These are phyloP conservation scores for Lithohypha guttulata DNA, from an alignment of 2,329 filamentous ascomycete species.

Conservation along the genomic window DNA sequence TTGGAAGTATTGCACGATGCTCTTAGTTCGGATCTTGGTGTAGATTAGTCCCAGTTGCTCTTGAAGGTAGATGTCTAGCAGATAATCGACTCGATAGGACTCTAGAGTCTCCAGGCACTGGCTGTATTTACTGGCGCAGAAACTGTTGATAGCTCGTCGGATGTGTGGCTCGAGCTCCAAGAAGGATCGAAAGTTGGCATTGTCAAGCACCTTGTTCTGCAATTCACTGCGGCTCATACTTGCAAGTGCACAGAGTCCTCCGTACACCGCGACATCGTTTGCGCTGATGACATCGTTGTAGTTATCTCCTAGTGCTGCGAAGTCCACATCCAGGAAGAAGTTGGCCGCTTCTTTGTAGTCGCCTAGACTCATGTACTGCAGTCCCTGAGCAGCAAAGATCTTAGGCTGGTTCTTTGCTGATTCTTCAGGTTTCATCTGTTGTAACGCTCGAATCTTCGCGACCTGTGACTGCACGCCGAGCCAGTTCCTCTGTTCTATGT, in stretches of 20 bases:
- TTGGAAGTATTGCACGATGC: constrained; percentile 83
- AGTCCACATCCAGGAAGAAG: constrained; percentile 56
- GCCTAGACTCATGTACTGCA: constrained; percentile 48
- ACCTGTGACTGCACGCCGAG: constrained; percentile 52
- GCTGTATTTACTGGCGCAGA: constrained; percentile 82
- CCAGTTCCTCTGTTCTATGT: constrained; percentile 71
- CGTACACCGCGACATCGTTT: constrained; percentile 88
- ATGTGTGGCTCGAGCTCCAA: constrained; percentile 91
- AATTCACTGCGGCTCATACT: constrained; percentile 74
- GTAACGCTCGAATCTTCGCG: constrained; percentile 44
- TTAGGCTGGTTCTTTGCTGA: constrained; percentile 51
- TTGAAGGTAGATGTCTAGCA: constrained; percentile 80
- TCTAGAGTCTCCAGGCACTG: constrained; percentile 74
- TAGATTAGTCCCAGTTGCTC: constrained; percentile 63
- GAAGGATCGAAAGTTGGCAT: constrained; percentile 68
- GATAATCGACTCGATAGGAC: constrained; percentile 69
- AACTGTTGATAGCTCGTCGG: constrained; percentile 77
- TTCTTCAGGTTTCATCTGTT: constrained; percentile 47
- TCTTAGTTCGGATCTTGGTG: constrained; percentile 69
- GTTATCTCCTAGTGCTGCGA: constrained; percentile 40
- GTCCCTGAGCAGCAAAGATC: constrained; percentile 50
- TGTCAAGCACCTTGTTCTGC: constrained; percentile 67
- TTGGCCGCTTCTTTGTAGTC: constrained; percentile 58
- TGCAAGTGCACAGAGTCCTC: constrained; percentile 78
- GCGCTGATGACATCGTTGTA: constrained; percentile 64